A percentile compares a stretch with the other conserved stretches of the same genome.
These are phyloP conservation scores for Straminergon stramineum DNA, from an alignment of 225 moss, liverwort and hornwort genomes.

Conservation along the genomic window DNA sequence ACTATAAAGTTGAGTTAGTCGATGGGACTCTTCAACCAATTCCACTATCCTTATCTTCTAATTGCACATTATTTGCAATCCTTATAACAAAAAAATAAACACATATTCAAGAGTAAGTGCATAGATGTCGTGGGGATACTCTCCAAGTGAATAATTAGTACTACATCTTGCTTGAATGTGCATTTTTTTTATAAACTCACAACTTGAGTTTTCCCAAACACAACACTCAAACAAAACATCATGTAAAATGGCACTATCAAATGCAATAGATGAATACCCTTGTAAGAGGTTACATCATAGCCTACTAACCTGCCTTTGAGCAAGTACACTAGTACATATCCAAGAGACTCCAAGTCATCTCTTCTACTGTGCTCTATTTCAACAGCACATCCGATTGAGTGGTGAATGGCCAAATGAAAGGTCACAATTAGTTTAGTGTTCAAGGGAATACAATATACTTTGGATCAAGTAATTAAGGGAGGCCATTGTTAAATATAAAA, in stretches of 20 bases:
- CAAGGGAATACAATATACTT: neutral
- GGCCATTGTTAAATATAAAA: neutral
- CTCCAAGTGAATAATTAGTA: neutral
- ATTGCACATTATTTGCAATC: neutral
- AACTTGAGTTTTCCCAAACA: neutral
- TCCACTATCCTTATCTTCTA: neutral
- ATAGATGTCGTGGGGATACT: neutral
- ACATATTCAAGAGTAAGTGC: neutral
- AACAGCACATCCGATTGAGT: neutral
- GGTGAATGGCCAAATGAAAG: neutral
- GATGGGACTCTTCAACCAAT: neutral
- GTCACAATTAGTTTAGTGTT: neutral
- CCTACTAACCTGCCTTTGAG: conserved; percentile 59
- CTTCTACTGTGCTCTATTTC: conserved; percentile 64
- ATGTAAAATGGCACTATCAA: neutral
- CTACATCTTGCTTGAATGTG: neutral
- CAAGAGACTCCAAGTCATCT: conserved; percentile 82
- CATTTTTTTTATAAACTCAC: neutral
- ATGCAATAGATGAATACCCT: neutral
- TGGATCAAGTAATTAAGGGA: neutral
- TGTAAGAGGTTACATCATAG: neutral
- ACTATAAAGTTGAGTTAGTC: neutral
- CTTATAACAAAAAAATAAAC: neutral
- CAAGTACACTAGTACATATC: conserved; percentile 71
- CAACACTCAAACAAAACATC: neutral